Evolutionary conservation across 805 yeast genomes (phyloP).

Genomic region (Kuraishia cidri): DNA sequence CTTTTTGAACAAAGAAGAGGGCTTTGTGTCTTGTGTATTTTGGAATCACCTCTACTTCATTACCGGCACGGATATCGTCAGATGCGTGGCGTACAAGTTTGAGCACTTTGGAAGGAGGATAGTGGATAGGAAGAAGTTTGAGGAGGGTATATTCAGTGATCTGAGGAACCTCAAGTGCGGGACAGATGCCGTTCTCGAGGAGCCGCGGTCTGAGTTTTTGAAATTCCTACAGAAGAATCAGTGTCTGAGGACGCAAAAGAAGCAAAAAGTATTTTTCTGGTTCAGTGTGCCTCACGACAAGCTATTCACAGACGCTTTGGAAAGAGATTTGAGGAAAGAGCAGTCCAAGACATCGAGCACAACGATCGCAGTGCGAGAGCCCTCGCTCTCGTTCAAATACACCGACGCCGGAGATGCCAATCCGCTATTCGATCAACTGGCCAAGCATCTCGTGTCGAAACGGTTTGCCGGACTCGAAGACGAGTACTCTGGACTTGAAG

Average conservation of each 20-base stretch:
- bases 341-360: slow-evolving; percentile 51
- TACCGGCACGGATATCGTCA: slow-evolving; percentile 94
- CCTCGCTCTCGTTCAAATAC: slow-evolving; percentile 69
- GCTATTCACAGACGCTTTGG: slow-evolving; percentile 87
- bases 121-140: slow-evolving; percentile 84
- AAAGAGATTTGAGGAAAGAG: slow-evolving; percentile 84
- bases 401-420: slow-evolving; percentile 28
- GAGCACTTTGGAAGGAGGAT: slow-evolving; percentile 84
- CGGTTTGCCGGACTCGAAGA: too few species aligned
- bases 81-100: slow-evolving; percentile 83
- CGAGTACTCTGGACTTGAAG: too few species aligned
- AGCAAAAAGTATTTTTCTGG: slow-evolving; percentile 96
- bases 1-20: slow-evolving; percentile 80
- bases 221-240: slow-evolving; percentile 78
- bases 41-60: slow-evolving; percentile 88
- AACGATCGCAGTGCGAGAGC: slow-evolving; percentile 65
- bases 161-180: slow-evolving; percentile 81
- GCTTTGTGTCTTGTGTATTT: slow-evolving; percentile 83
- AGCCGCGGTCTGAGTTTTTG: slow-evolving; percentile 77
- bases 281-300: slow-evolving; percentile 91
- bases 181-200: slow-evolving; percentile 78
- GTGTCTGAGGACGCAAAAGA: slow-evolving; percentile 90
- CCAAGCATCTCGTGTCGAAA: slow-evolving; percentile 7
- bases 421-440: slow-evolving; percentile 47
- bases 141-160: slow-evolving; percentile 93